Base-by-base conservation (phyloP, 805 yeast genomes). In the Wickerhamiella sorbophila region DNA sequence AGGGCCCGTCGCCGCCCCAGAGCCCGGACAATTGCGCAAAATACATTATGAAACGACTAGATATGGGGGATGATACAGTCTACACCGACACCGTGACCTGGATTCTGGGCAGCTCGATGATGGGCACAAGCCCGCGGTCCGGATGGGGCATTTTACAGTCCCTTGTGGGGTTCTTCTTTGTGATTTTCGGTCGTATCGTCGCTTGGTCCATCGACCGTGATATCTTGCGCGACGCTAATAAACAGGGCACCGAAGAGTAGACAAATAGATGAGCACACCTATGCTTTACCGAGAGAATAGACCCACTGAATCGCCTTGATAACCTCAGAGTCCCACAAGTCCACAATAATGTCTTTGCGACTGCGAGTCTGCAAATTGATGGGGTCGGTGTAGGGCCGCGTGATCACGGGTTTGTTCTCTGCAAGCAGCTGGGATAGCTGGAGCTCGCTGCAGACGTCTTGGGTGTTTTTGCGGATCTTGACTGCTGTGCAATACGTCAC, bases 11-110 rank as follows among this genome's bases (percentile, higher is more conserved):
- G 4, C 58, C 54, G 4, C 75, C 95, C 1, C 77, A 84, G 6
- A 52, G 76, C 1, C 78, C 81, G 6, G 77, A 71, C 15, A 65
- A 65, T 36, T 85, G 93, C 53, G 79, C 88, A 8, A 64, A 67
- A 16, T 65, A 70, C 6, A 69, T 91, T 1, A 52, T 84, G 14
- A 60, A 62, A 42, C 63, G 70, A 47, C 62, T 91, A 24, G 66
- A 68, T 21, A 56, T 60, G 15, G 96, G 96, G 1, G 70, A 76
- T 41, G 78, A 79, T 44, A 75, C 79, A 39, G 67, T 87, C 8
- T 77, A 76, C 39, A 88, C 96, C 0, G 98, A 91, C 59, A 62
- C 73, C 15, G 71, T 86, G 31, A 94, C 95, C 4, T 86, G 93
- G 88, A 60, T 83, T 1, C 62, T 91, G 33, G 58, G 70, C 63